Evolutionary conservation across 2,329 filamentous ascomycete genomes (phyloP).

Genomic region (Rosellinia necatrix): DNA sequence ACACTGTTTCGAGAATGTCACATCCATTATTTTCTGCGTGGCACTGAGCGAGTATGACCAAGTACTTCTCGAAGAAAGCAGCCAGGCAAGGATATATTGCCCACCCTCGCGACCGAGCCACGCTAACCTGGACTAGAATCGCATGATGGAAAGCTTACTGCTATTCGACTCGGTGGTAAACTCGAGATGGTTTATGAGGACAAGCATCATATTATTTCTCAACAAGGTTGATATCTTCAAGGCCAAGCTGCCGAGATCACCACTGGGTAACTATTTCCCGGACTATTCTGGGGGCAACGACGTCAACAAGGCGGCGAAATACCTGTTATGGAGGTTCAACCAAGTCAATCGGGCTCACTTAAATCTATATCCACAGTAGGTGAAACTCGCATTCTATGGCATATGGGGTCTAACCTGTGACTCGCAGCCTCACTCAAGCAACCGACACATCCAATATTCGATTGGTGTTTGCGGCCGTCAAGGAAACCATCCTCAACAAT

Average conservation of each 20-base stretch:
- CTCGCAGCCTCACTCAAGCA: slow-evolving; percentile 85
- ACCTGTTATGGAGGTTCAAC: slow-evolving; percentile 97
- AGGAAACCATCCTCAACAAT: slow-evolving; percentile 98
- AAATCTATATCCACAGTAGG: slow-evolving; percentile 97
- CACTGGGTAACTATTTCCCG: slow-evolving; percentile 92
- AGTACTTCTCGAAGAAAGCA: slow-evolving; percentile 93
- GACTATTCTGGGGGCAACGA: slow-evolving; percentile 98
- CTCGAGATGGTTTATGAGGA: slow-evolving; percentile 98
- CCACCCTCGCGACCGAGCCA: background rate
- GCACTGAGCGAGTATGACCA: slow-evolving; percentile 98
- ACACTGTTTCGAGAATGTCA: slow-evolving; percentile 99
- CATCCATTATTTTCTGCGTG: slow-evolving; percentile 98
- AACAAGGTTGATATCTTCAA: slow-evolving; percentile 99
- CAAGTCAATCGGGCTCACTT: slow-evolving; percentile 96
- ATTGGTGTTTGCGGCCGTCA: slow-evolving; percentile 95
- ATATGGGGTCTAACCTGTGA: slow-evolving; percentile 29
- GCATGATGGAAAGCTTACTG: slow-evolving; percentile 98
- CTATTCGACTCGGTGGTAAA: slow-evolving; percentile 99
- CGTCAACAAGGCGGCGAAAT: slow-evolving; percentile 97
- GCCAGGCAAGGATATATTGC: slow-evolving; percentile 68
- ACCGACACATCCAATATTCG: slow-evolving; percentile 99
- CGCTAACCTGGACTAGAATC: slow-evolving; percentile 67
- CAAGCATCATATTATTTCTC: slow-evolving; percentile 96
- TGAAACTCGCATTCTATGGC: slow-evolving; percentile 32
- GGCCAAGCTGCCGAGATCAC: slow-evolving; percentile 87